phyloP scores from a whole-genome alignment of 73 alveolate genomes.

The Symbiodinium natans region DNA sequence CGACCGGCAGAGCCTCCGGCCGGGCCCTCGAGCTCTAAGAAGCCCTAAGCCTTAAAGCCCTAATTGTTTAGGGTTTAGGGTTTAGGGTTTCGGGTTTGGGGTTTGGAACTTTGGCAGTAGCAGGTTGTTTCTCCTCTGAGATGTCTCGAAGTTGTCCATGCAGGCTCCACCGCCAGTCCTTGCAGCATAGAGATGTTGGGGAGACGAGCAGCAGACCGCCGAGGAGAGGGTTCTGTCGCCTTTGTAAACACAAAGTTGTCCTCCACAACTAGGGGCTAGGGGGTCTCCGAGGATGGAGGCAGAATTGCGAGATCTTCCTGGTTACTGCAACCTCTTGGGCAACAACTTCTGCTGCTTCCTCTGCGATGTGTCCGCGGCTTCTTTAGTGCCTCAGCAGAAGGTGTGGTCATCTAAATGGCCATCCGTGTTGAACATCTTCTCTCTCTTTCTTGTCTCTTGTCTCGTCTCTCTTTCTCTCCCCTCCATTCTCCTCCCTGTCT shows the following conservation, averaged over 20 bases:
- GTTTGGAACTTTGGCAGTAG: too few relatives aligned
- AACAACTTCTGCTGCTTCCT: slow-evolving; percentile 71
- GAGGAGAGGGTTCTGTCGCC: not conserved
- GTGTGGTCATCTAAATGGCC: too few relatives aligned
- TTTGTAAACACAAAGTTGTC: not conserved
- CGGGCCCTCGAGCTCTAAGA: not conserved
- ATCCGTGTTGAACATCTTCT: too few relatives aligned
- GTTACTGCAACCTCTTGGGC: slow-evolving; percentile 54
- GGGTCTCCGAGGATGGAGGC: slow-evolving; percentile 50
- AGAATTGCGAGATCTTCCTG: slow-evolving; percentile 37
- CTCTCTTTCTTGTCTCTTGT: too few relatives aligned
- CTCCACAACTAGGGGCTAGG: too few relatives aligned
- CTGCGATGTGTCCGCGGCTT: slow-evolving; percentile 37
- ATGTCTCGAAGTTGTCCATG: not conserved
- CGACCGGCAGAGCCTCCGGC: slow-evolving; percentile 44
- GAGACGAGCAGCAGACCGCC: not conserved
- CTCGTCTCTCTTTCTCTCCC: too few relatives aligned
- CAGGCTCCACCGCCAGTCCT: slow-evolving; percentile 65
- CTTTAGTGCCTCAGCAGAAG: not conserved
- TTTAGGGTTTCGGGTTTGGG: too few relatives aligned
- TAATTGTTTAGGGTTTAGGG: too few relatives aligned
- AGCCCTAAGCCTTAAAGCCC: too few relatives aligned
- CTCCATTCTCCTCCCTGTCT: too few relatives aligned
- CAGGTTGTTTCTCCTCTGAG: too few relatives aligned
- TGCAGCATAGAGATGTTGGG: slow-evolving; percentile 27